Conservation (phyloP, 148 eudicot genomes). For the Polygonum aviculare region DNA sequence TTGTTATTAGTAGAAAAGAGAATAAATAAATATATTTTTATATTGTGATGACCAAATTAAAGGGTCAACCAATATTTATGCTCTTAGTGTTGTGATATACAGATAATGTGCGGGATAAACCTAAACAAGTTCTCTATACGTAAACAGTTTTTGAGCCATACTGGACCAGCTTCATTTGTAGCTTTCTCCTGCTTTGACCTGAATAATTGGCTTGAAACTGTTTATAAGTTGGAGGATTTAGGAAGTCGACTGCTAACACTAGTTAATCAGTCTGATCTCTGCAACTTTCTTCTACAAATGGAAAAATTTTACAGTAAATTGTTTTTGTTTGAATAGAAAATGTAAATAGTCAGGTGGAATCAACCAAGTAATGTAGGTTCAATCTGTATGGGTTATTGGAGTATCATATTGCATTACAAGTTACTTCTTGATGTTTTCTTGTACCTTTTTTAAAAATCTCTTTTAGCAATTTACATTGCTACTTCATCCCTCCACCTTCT, state of each 20-base stretch:
- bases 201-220: background rate
- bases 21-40: too few species aligned
- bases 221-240: background rate
- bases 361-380: background rate
- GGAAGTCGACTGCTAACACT: conserved; percentile 1
- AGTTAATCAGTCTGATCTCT: background rate
- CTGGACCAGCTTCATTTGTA: background rate
- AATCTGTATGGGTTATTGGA: background rate
- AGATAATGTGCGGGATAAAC: background rate
- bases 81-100: background rate
- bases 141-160: background rate
- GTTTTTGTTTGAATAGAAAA: background rate
- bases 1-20: too few species aligned
- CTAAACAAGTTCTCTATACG: background rate
- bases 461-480: conserved; percentile 4
- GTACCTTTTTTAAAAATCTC: background rate
- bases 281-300: background rate
- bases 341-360: background rate
- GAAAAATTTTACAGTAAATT: background rate
- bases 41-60: too few species aligned
- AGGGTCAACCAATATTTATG: too few species aligned
- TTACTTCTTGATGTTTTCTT: conserved; percentile 3
- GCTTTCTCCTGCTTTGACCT: background rate
- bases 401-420: background rate
- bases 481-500: background rate